Evolutionary conservation across 1,139 yeast genomes (phyloP), one percentile per base, ranked within the genome.

Genomic region (Taphrina deformans): DNA sequence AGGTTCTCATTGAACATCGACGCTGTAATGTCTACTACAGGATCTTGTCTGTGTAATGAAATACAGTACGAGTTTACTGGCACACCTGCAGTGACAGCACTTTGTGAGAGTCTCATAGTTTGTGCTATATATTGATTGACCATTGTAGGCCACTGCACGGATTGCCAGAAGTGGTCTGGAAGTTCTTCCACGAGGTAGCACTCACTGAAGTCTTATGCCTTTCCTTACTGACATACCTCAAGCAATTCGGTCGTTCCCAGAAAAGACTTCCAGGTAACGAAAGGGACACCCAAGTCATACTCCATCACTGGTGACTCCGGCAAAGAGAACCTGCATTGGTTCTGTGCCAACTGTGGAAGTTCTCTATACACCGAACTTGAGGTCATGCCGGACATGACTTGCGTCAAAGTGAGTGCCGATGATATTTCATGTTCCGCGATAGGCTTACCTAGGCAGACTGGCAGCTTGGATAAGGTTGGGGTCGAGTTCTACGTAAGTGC

Each of bases 301-400:
- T 51, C 55, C 27, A 51, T 51, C 44, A 51, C 55, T 14, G 55
- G 55, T 9, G 55, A 51, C 27, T 51, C 55, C 24, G 55, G 55
- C 24, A 51, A 51, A 18, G 41, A 51, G 44, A 51, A 51, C 44
- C 27, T 51, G 14, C 55, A 51, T 16, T 51, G 55, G 55, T 51
- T 51, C 55, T 51, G 55, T 23, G 55, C 40, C 23, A 51, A 51
- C 26, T 51, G 55, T 16, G 55, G 55, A 5, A 51, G 55, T 18
- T 51, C 55, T 7, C 55, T 51, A 16, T 51, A 51, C 44, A 51
- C 55, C 1, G 55, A 51, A 33, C 55, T 51, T 16, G 55, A 51
- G 35, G 55, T 51, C 27, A 51, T 51, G 55, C 55, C 55, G 16
- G 55, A 51, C 27, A 51, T 51, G 55, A 51, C 55, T 16, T 51